Evolutionary conservation across 306 rosid genomes (phyloP), one percentile per base, ranked within the genome.

Genomic region (Vachellia pachyceras): DNA sequence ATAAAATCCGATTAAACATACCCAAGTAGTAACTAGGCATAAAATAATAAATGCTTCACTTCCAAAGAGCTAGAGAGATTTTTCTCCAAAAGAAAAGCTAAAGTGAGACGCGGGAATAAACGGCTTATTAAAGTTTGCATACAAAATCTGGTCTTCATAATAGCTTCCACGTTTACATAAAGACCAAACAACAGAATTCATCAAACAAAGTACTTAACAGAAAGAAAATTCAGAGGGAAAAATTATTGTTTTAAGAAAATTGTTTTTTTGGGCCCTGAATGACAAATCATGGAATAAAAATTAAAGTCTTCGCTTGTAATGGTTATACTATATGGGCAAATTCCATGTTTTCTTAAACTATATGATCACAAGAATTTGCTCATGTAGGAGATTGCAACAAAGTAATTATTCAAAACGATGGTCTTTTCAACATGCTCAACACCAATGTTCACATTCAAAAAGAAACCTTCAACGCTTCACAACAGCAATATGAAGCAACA

Each of bases 341-440:
- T 25, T 65, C 20, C 60, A 47, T 39, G 65, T 69, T 78, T 72
- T 67, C 57, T 74, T 65, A 57, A 79, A 70, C 55, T 17, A 22
- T 11, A 71, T 40, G 18, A 50, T 60, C 22, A 61, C 63, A 14
- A 61, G n/a, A 61, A 15, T 18, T 49, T 40, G 44, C 63, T 72
- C 46, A 54, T 10, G 33, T 42, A 14, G 39, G 45, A 54, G 49
- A 65, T 25, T 29, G 39, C 70, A 60, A 25, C 23, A 55, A 55
- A 71, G 73, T 52, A 22, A 49, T 23, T 36, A 39, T 58, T 58
- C 79, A 12, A 54, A 54, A 39, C n/a, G 54, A 70, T 25, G 68
- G 63, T 20, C 63, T 20, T 23, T 49, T 69, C 45, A 25, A 78
- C 42, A 75, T 35, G 40, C 40, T 44, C 72, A 7, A 85, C 36